These are phyloP conservation scores for Blastobotrys mokoenaii DNA, from an alignment of 805 yeast genomes.

Conservation along the genomic window DNA sequence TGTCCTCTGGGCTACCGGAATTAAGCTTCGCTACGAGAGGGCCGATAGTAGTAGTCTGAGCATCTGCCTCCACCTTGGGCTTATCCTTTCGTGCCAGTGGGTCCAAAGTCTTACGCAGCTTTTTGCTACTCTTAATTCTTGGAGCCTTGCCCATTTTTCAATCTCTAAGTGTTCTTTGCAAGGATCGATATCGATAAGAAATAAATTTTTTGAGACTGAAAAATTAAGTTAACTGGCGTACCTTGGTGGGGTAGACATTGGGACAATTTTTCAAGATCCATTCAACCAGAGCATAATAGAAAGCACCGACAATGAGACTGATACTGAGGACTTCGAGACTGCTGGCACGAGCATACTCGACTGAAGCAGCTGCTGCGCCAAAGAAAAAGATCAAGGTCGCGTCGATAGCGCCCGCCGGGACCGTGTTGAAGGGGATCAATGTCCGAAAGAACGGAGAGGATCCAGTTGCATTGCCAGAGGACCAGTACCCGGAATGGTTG, in stretches of 20 bases:
- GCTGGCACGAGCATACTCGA: neutral
- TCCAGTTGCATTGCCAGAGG: conserved; percentile 79
- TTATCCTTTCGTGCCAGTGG: conserved; percentile 24
- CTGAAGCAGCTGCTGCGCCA: conserved; percentile 3
- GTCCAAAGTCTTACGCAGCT: conserved; percentile 6
- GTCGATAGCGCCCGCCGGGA: conserved; percentile 30
- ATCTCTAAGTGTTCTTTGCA: neutral
- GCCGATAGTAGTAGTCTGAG: conserved; percentile 47
- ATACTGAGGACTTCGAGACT: neutral
- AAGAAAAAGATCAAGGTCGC: conserved; percentile 9
- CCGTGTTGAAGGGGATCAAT: conserved; percentile 64
- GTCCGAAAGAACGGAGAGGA: conserved; percentile 76
- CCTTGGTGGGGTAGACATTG: neutral
- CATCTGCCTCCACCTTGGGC: conserved; percentile 38
- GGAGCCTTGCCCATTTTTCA: conserved; percentile 18
- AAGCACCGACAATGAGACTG: neutral
- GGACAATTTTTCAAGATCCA: neutral
- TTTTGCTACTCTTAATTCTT: conserved; percentile 17
- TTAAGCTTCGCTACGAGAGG: conserved; percentile 62
- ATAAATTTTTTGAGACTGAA: neutral
- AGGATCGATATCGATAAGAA: neutral
- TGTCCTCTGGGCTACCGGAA: conserved; percentile 59
- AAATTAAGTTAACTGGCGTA: neutral
- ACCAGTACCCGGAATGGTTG: conserved; percentile 90
- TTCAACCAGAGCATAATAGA: neutral